Percentiles rank a stretch among this genome's conserved stretches.
These are phyloP conservation scores for Sporothrix luriei DNA, from an alignment of 2,329 filamentous ascomycete genomes.

Conservation along the genomic window DNA sequence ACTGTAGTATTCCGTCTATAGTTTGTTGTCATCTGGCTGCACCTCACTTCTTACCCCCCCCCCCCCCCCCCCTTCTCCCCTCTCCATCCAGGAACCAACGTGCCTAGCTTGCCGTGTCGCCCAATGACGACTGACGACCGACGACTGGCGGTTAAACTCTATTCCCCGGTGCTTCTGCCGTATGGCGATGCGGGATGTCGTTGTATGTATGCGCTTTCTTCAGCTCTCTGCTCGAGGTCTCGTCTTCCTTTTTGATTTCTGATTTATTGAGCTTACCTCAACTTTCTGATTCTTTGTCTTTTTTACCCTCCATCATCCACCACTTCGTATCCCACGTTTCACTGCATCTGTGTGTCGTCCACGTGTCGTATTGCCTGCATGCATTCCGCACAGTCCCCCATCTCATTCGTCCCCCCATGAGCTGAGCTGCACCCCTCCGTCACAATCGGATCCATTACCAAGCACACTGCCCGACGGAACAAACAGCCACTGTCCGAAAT, in stretches of 20 bases:
- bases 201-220: background rate
- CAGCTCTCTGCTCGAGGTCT: too few relatives aligned
- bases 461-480: background rate
- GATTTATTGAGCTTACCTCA: background rate
- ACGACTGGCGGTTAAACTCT: constrained; percentile 11
- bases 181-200: background rate
- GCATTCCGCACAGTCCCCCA: too few relatives aligned
- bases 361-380: background rate
- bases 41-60: too few relatives aligned
- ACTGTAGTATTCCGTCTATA: background rate
- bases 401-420: background rate
- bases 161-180: constrained; percentile 6
- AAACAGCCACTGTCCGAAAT: constrained; percentile 10
- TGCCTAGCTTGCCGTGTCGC: background rate
- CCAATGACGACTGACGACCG: background rate
- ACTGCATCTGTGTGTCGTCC: background rate
- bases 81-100: background rate
- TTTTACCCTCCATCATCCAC: background rate
- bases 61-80: too few relatives aligned
- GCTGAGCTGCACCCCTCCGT: background rate
- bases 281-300: background rate
- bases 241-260: background rate
- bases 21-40: too few relatives aligned
- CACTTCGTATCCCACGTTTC: background rate
- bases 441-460: constrained; percentile 14